phyloP scores from a whole-genome alignment of 2,329 filamentous ascomycete species.

The Hypoxylon sp. region DNA sequence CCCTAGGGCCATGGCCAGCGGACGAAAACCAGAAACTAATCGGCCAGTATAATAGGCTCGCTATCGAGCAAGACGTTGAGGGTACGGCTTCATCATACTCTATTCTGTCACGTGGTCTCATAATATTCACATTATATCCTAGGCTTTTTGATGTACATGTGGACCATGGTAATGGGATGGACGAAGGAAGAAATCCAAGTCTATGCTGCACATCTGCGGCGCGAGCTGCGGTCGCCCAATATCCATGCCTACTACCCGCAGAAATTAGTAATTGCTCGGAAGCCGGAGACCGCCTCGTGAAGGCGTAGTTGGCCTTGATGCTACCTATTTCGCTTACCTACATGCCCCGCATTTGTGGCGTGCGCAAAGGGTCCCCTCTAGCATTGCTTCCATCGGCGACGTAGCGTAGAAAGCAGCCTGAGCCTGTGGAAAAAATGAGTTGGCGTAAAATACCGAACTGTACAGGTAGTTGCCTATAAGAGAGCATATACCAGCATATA shows the following conservation, averaged over 20 bases:
- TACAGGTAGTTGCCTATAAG: not conserved
- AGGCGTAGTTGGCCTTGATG: too few relatives aligned
- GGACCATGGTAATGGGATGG: conserved; percentile 50
- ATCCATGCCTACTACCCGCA: conserved; percentile 49
- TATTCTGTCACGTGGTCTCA: not conserved
- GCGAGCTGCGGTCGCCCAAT: conserved; percentile 48
- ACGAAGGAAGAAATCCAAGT: conserved; percentile 50
- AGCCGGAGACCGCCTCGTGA: conserved; percentile 36
- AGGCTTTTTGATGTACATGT: conserved; percentile 52
- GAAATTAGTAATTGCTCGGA: conserved; percentile 49
- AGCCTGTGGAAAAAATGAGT: not conserved
- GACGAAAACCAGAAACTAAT: conserved; percentile 56
- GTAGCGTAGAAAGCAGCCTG: not conserved
- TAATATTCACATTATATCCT: not conserved
- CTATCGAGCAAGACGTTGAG: conserved; percentile 55
- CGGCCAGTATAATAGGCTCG: conserved; percentile 54
- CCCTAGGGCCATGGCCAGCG: conserved; percentile 60
- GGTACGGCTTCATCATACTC: conserved; percentile 41
- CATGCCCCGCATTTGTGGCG: not conserved
- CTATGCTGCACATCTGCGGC: conserved; percentile 51
- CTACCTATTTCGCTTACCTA: not conserved
- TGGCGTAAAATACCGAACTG: not conserved
- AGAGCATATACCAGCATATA: not conserved
- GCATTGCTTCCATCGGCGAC: not conserved
- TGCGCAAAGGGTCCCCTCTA: not conserved